Conservation (phyloP, 1,139 yeast species). For the Hemisphaericaspora subhashii region DNA sequence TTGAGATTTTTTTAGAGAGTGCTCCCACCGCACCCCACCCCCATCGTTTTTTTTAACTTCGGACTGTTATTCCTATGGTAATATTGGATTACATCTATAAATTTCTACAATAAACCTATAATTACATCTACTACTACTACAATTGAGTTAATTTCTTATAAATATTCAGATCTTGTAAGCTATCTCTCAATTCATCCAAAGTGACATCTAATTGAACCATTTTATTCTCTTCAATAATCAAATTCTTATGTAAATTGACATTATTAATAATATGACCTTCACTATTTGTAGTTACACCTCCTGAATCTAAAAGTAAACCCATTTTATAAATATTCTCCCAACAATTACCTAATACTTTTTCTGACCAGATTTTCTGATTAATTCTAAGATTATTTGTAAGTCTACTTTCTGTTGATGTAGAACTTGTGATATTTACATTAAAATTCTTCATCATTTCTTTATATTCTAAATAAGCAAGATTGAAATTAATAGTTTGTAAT, state of each 20-base stretch:
- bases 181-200: conserved; percentile 40
- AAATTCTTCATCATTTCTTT: conserved; percentile 49
- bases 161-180: conserved; percentile 30
- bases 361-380: conserved; percentile 49
- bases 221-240: conserved; percentile 42
- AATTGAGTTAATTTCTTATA: conserved; percentile 35
- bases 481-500: conserved; percentile 63
- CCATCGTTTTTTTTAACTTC: too few species aligned
- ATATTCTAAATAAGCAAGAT: conserved; percentile 78
- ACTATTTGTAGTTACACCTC: conserved; percentile 31
- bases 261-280: conserved; percentile 35
- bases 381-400: conserved; percentile 36
- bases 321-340: conserved; percentile 52
- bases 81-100: too few species aligned
- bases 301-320: conserved; percentile 39
- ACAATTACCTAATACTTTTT: conserved; percentile 48
- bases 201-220: conserved; percentile 50
- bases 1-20: too few species aligned
- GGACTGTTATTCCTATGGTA: too few species aligned
- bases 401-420: conserved; percentile 34
- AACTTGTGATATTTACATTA: conserved; percentile 37
- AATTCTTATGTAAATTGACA: conserved; percentile 30
- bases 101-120: too few species aligned
- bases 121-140: conserved; percentile 11
- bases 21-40: too few species aligned